Evolutionary conservation across 345 rosid genomes (phyloP).

Genomic region (Nasturtium officinale): DNA sequence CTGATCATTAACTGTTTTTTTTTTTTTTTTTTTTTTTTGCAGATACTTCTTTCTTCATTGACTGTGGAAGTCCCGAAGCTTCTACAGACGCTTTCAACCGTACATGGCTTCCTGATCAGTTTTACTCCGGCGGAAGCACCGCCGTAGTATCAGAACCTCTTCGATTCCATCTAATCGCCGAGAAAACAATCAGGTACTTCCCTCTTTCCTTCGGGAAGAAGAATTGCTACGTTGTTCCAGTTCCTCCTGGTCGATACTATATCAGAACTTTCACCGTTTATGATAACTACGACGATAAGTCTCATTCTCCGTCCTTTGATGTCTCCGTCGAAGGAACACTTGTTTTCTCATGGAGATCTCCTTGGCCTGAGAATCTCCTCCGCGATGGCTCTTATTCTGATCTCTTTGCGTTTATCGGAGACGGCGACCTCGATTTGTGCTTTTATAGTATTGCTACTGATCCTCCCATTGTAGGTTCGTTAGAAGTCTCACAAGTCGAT

Average conservation of each 20-base stretch:
- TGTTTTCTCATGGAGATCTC: constrained; percentile 92
- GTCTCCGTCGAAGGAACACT: constrained; percentile 87
- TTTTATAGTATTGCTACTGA: constrained; percentile 96
- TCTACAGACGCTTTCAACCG: constrained; percentile 67
- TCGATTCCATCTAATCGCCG: constrained; percentile 62
- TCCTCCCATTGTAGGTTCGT: constrained; percentile 85
- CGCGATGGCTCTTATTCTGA: constrained; percentile 94
- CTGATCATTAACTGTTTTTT: constrained; percentile 19
- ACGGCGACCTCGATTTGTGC: constrained; percentile 85
- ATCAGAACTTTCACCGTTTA: constrained; percentile 93
- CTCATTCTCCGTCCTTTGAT: constrained; percentile 85
- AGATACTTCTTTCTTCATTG: constrained; percentile 73
- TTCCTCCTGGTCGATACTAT: constrained; percentile 80
- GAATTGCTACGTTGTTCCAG: constrained; percentile 87
- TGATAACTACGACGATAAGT: constrained; percentile 92
- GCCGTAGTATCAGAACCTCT: constrained; percentile 89
- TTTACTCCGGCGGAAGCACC: constrained; percentile 73
- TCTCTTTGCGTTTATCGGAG: constrained; percentile 72
- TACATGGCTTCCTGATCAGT: constrained; percentile 82
- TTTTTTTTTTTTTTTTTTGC: constrained; percentile 10
- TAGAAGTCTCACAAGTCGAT: constrained; percentile 72
- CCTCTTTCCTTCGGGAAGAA: constrained; percentile 91
- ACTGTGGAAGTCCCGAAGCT: constrained; percentile 70
- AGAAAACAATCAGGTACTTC: constrained; percentile 82
- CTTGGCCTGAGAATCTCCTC: constrained; percentile 65